Base-by-base conservation (phyloP, 2,329 filamentous ascomycete species). In the Aspergillus puulaauensis region DNA sequence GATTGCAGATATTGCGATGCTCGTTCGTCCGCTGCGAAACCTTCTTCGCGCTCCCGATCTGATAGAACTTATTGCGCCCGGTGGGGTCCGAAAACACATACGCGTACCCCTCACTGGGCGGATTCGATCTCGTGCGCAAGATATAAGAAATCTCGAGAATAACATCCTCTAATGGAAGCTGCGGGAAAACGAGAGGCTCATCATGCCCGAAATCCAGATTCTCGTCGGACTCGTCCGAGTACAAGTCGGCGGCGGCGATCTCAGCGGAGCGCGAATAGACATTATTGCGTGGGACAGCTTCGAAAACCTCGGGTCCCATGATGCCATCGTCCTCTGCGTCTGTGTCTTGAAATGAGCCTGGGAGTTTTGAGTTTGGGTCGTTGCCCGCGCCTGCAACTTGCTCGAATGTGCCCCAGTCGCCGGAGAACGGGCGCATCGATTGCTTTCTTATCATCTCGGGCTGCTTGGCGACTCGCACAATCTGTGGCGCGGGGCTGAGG, bases 71-170 rank as follows among this genome's bases (percentile, higher is more conserved):
- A 14, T 51, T 54, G 19, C 49, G 35, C 4, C 53, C 58, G 24
- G 53, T 56, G 15, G 46, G 43, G 23, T 62, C 58, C 6, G 41
- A 48, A 33, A 61, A 57, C 9, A 61, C 47, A 24, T 62, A 62
- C 19, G 56, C 43, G 33, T 48, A 60, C 11, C 58, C 59, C 19
- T 56, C 43, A 9, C 46, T 44, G 5, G 57, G 24, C 6, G 57
- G 53, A 12, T 54, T 61, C 12, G 54, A 59, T 31, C 40, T 39
- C 7, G 40, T 46, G 12, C 35, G 52, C 39, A 61, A 21, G 3
- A 58, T 54, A 15, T 60, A 47, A 17, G 41, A 35, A n/a, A 52
- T 43, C 27, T 52, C 43, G 5, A 24, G 19, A 23, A 60, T 27
- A 23, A 60, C 55, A 39, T 54, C 54, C 21, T 60, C 58, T 15